Base-by-base conservation (phyloP, 768 basidiomycete species). In the Lactarius trivialis region DNA sequence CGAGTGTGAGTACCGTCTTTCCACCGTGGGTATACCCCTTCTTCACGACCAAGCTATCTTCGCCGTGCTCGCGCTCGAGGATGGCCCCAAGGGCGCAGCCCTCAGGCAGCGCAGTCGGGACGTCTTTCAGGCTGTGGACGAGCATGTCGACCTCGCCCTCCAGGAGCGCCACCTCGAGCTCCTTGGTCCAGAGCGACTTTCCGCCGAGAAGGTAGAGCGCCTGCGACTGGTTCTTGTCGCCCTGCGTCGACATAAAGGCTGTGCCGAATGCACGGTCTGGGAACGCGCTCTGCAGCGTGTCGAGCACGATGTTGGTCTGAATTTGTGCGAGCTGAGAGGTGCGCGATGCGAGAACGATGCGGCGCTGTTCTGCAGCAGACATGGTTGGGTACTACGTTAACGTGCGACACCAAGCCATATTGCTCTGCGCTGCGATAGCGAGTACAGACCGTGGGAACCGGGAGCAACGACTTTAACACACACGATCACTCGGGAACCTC, bases 151-250 rank as follows among this genome's bases (percentile, higher is more conserved):
- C 88, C 14, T 79, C 76, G 33, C 80, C 76, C 49, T 85, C 79
- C 58, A 84, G 79, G 63, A 99, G 76, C 49, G 85, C 86, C 21
- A 90, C 88, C 72, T 99, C 97, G 58, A 99, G 85, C 68, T 98
- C 96, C 68, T 93, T 91, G 39, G 97, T 99, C 97, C 97, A 99
- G 32, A 98, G 74, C 0, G 89, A 82, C 71, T 92, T 93, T n/a
- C 91, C 93, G 41, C 93, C 93, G 17, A 97, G 76, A 9, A 94
- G 79, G 74, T 95, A 95, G 19, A 97, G 78, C 3, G 83, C 81
- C 66, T 92, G 88, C 1, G 87, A 84, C 74, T 95, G 92, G 70
- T 97, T 94, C 70, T 90, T 89, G 76, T 98, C 96, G 4, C 79
- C 96, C 70, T 76, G 84, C 3, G 86, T 93, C 24, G 83, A 87